Base-by-base conservation (phyloP, 129 eudicot genomes). In the Arctium lappa region DNA sequence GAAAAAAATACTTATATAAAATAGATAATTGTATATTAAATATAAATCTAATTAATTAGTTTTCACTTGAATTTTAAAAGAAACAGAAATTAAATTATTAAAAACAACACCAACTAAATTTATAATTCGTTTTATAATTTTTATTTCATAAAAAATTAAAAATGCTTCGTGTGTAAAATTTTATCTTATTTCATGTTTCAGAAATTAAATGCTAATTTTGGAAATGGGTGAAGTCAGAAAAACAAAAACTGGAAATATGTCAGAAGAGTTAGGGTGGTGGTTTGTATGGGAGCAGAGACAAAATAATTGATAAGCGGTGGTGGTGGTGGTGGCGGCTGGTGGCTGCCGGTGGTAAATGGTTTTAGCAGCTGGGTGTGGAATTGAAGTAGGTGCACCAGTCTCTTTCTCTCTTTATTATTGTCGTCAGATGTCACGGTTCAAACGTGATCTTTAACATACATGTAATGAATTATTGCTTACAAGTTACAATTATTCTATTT, bases 381-480 rank as follows among this genome's bases (percentile, higher is more conserved):
- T 22, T 22, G 27, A 22, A 22, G 27, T 22, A 22, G 77, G 6
- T 71, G 46, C 33, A 10, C 13, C 48, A n/a, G 11, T 8, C 7
- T 30, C 8, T 5, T 30, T 27, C 29, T 36, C 53, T 37, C 10
- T 13, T 37, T 73, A 38, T 73, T 37, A 31, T 8, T 73, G 15
- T 73, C 33, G 71, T 27, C 76, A 38, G 60, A 73, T 73, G 60
- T 73, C 77, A 73, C 77, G 77, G 60, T 73, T 73, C 36, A 39
- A n/a, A 22, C 56, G 60, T 73, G 77, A 73, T 33, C 4, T 33
- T 15, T 36, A 34, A 69, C 46, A 40, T 40, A 5, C 46, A 33
- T 33, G 36, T 71, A 71, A 13, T 71, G 16, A 72, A n/a, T 72
- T 37, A 72, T 72, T 72, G 50, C 15, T 36, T n/a, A 15, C 15